Evolutionary conservation across 2,329 filamentous ascomycete genomes (phyloP), one percentile per base, ranked within the genome.

Genomic region (Hypoxylon sp.): DNA sequence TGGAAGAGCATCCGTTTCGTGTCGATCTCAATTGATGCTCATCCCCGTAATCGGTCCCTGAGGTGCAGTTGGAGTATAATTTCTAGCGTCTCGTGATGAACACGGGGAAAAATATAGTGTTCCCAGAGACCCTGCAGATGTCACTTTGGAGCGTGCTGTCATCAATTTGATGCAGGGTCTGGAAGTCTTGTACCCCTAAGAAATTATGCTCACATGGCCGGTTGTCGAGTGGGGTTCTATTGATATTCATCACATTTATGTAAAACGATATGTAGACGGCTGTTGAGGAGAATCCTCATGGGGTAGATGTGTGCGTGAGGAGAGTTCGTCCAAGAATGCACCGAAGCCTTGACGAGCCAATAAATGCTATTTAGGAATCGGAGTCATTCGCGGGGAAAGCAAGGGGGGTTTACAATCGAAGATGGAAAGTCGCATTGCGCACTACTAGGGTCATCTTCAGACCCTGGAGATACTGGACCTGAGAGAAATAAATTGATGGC

Each of bases 401-500:
- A 35, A 58, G 35, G 58, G 58, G 64, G 54, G 39, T 65, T 44
- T 51, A n/a, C 57, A 35, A 39, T 59, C 66, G 10, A 63, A 54
- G 17, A 62, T 44, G 57, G 66, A 65, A 69, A 59, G 66, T 69
- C 44, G 60, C 50, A 71, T 65, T 67, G 52, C 53, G 39, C 44
- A 63, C 29, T 58, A 65, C 53, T 46, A 65, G 66, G 69, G 59
- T 68, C 58, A 11, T 59, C n/a, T 39, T 26, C 46, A 13, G 63
- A 67, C 66, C 69, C 66, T 62, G 64, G 55, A 13, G 19, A 67
- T 52, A 67, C 58, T 61, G 66, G 65, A 47, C 66, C 63, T 71
- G 69, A 53, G 60, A 59, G 62, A 62, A 65, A 62, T 67, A 65
- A 44, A 69, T 69, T 67, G 48, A 46, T 31, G 60, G 42, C 31